phyloP scores from a whole-genome alignment of 768 basidiomycete genomes.

The Gloeopeniophorella convolvens region DNA sequence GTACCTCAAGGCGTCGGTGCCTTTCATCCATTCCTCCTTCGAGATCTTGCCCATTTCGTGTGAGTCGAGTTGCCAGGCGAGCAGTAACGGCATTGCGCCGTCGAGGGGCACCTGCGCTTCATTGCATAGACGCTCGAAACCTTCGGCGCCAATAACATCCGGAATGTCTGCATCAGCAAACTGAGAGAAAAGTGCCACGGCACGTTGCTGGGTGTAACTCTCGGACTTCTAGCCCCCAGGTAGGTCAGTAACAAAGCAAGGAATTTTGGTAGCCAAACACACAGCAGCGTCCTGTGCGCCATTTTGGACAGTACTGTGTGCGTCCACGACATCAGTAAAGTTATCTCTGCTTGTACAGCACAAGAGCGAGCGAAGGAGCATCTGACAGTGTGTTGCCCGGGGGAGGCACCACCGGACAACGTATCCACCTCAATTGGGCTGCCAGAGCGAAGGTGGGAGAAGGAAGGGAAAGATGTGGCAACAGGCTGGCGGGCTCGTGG shows the following conservation, averaged over 20 bases:
- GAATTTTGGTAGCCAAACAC: not conserved
- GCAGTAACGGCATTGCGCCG: conserved; percentile 60
- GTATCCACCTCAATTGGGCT: conserved; percentile 1
- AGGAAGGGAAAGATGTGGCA: not conserved
- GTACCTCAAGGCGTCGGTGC: conserved; percentile 41
- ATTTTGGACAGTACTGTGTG: conserved; percentile 6
- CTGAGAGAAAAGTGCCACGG: conserved; percentile 45
- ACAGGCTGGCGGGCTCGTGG: not conserved
- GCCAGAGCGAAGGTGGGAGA: conserved; percentile 14
- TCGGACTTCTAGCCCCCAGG: conserved; percentile 17
- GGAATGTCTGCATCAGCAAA: conserved; percentile 53
- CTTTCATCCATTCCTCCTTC: conserved; percentile 64
- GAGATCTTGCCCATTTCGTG: conserved; percentile 69
- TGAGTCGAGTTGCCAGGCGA: conserved; percentile 69
- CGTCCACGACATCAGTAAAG: conserved; percentile 10
- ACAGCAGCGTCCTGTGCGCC: conserved; percentile 2
- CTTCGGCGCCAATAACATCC: conserved; percentile 59
- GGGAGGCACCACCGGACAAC: conserved; percentile 4
- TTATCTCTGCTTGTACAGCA: conserved; percentile 13
- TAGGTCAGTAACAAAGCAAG: conserved; percentile 1
- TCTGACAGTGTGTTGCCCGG: conserved; percentile 9
- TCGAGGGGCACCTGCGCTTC: conserved; percentile 71
- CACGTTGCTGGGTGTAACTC: conserved; percentile 47
- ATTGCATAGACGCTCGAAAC: conserved; percentile 62
- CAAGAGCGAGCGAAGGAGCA: conserved; percentile 15